phyloP scores from a whole-genome alignment of 78 protist genomes.

The Guillardia theta region DNA sequence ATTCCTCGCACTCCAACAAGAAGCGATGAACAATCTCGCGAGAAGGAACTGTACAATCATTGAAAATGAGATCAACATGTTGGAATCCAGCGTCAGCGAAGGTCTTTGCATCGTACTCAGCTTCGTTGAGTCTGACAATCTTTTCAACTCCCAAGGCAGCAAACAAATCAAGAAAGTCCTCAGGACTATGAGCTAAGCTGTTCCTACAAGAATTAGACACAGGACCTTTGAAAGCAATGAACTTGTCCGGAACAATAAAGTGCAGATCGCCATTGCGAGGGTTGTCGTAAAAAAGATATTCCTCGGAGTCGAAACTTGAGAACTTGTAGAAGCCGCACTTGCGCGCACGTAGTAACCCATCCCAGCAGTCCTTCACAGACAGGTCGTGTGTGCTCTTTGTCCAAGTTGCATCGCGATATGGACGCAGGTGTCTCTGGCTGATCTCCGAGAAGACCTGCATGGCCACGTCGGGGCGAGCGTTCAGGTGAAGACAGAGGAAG shows the following conservation, averaged over 20 bases:
- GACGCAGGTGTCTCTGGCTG: slow-evolving; percentile 53
- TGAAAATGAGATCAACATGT: slow-evolving; percentile 69
- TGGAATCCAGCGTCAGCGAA: slow-evolving; percentile 59
- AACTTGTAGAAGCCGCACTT: slow-evolving; percentile 32
- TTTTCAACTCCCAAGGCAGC: slow-evolving; percentile 40
- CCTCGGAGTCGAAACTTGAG: slow-evolving; percentile 46
- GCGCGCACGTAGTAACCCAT: slow-evolving; percentile 51
- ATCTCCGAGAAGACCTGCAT: background rate
- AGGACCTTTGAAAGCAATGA: slow-evolving; percentile 79
- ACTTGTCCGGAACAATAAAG: slow-evolving; percentile 75
- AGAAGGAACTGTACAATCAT: slow-evolving; percentile 78
- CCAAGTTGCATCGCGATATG: slow-evolving; percentile 78
- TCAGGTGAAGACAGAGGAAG: background rate
- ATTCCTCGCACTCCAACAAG: slow-evolving; percentile 45
- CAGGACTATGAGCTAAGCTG: slow-evolving; percentile 44
- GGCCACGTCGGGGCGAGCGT: slow-evolving; percentile 49
- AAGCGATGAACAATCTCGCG: slow-evolving; percentile 58
- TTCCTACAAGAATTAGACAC: background rate
- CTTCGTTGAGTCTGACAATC: slow-evolving; percentile 75
- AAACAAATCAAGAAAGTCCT: slow-evolving; percentile 62
- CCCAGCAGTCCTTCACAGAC: slow-evolving; percentile 45
- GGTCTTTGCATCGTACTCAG: slow-evolving; percentile 42
- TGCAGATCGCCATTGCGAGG: slow-evolving; percentile 81
- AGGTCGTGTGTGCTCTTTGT: slow-evolving; percentile 58
- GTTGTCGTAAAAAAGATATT: slow-evolving; percentile 59